Base-by-base conservation (phyloP, 345 rosid species). In the Ceriops zippeliana region DNA sequence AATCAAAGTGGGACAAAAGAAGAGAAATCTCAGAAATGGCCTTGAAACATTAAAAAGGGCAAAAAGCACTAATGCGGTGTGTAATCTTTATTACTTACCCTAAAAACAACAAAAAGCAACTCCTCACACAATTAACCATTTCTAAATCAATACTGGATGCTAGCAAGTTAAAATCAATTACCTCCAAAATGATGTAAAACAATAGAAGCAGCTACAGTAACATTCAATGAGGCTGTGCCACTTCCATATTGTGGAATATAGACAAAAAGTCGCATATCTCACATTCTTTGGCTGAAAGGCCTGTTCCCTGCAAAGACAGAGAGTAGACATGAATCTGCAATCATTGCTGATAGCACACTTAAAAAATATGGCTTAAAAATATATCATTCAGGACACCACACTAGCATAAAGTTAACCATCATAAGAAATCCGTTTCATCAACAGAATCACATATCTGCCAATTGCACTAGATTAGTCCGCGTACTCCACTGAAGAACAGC, bases 141-240 rank as follows among this genome's bases (percentile, higher is more conserved):
- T 32, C 21, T 28, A 65, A 1, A 6, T 51, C 8, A 8, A 47
- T 0, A 53, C 19, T 10, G 4, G 28, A 52, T 15, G 57, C 7
- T 21, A 1, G 31, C 24, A 67, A 67, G 34, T 31, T 57, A 19
- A 49, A 61, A 34, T 10, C 27, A 57, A 31, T 69, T 83, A 95
- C 96, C 98, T 88, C 92, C 98, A 79, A 95, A 95, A 57, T 91
- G 96, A 83, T 91, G 99, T 80, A 91, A 75, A 61, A 90, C 96
- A 16, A 91, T 91, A 56, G 98, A 95, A 75, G 99, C 99, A 13
- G 99, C 98, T 19, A 95, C 86, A 8, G 99, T 91, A 72, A 91
- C 99, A 86, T 90, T 95, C 78, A 91, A 72, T 0, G 98, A 95
- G 52, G 98, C 99, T 62, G 98, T 95, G 69, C 97, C 99, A 71